Evolutionary conservation across 2,329 filamentous ascomycete species (phyloP), one percentile per base, ranked within the genome.

Genomic region (Colletotrichum shisoi): DNA sequence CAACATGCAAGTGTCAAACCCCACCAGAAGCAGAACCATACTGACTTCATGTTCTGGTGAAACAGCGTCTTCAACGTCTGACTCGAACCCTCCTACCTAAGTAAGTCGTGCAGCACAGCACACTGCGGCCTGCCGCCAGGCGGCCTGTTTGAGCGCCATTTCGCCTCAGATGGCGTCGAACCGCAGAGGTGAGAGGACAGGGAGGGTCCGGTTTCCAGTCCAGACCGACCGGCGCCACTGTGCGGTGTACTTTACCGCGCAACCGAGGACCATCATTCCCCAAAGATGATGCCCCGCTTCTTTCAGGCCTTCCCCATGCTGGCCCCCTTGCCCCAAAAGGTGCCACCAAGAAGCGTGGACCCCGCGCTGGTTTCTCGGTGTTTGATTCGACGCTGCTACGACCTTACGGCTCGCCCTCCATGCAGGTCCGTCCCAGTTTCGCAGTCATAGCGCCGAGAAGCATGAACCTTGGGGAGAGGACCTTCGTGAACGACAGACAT

Each of bases 391-490:
- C 37, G 51, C 49, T 40, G 37, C 37, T 49, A 53, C 39, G 45
- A 53, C 37, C 31, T 21, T 58, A 17, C 27, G 37, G 13, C 27
- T 31, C 27, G 27, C 34, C 51, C 37, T 37, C 57, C 51, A 57
- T 57, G 63, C 63, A 66, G 58, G 51, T 65, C 62, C 62, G 62
- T 59, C 53, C 54, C 57, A 49, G 58, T 62, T 40, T 48, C 19
- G 49, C 17, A 59, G 54, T 65, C 56, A 68, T 60, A 60, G 65
- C 61, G 61, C 44, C 37, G 65, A 60, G 48, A 56, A 49, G 61
- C 54, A 68, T 65, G 54, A 65, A 58, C 59, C 57, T 42, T 44
- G 61, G 24, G 15, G 13, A 21, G 19, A 39, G 31, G 8, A 9
- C 31, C 31, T 8, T 9, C 49, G 19, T 53, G 31, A 19, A 53